phyloP scores from a whole-genome alignment of 176 grass and related monocot species.

The Calamus simplicifolius region DNA sequence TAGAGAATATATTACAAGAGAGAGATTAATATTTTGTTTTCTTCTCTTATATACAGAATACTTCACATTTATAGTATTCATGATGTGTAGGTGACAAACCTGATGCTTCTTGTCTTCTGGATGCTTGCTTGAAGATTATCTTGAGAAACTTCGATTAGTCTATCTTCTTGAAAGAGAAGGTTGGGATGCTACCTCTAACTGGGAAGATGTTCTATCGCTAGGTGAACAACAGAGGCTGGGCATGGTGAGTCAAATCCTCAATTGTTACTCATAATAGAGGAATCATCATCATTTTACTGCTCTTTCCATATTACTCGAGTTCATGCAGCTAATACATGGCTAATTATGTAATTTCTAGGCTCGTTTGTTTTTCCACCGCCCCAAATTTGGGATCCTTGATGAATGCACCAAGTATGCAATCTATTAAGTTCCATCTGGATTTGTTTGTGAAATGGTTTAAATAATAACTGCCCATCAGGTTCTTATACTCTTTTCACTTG shows the following conservation, averaged over 20 bases:
- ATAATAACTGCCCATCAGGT: slow-evolving; percentile 1
- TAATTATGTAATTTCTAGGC: slow-evolving; percentile 41
- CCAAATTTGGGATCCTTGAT: slow-evolving; percentile 85
- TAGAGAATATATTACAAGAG: no score
- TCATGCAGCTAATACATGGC: not conserved
- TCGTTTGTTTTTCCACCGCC: slow-evolving; percentile 86
- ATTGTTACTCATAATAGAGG: no score
- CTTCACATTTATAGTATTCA: not conserved
- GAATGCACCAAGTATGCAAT: slow-evolving; percentile 81
- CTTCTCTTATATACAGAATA: not conserved
- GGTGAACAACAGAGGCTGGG: slow-evolving; percentile 96
- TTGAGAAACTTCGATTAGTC: slow-evolving; percentile 68
- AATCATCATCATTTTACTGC: no score
- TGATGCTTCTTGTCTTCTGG: slow-evolving; percentile 42
- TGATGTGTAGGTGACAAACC: slow-evolving; percentile 36
- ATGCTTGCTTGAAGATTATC: slow-evolving; percentile 76
- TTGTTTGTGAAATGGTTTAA: no score
- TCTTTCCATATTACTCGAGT: no score
- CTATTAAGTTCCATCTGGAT: not conserved
- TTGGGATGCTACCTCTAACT: slow-evolving; percentile 86
- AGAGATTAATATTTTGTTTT: not conserved
- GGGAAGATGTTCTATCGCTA: slow-evolving; percentile 88
- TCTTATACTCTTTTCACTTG: slow-evolving; percentile 10
- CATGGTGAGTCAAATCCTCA: slow-evolving; percentile 50
- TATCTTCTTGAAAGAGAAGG: slow-evolving; percentile 98